Percentiles rank a stretch among this genome's conserved stretches.
Evolutionary conservation across 2,329 filamentous ascomycete genomes (phyloP).

Genomic region (Leptoxyphium fumago): DNA sequence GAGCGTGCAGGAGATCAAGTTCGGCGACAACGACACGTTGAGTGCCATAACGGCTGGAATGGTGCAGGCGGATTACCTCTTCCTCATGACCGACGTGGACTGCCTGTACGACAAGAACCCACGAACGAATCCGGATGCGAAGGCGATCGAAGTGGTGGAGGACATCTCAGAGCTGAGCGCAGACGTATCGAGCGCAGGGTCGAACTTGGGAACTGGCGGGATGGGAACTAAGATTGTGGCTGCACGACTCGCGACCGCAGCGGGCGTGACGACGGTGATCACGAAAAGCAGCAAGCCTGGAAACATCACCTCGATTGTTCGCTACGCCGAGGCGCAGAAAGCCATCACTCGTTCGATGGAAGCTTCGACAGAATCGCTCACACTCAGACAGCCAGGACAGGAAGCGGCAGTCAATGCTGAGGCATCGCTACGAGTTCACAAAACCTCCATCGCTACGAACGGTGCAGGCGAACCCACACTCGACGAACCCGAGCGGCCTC

Average conservation of each 20-base stretch:
- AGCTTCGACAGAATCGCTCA: conserved; percentile 8
- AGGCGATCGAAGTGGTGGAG: conserved; percentile 80
- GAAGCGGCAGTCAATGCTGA: conserved; percentile 2
- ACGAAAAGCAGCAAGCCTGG: conserved; percentile 86
- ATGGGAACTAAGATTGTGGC: conserved; percentile 98
- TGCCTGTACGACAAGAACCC: conserved; percentile 96
- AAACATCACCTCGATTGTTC: conserved; percentile 78
- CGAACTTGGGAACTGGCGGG: conserved; percentile 77
- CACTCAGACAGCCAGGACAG: background rate
- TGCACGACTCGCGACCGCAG: conserved; percentile 79
- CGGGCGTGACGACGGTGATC: conserved; percentile 90
- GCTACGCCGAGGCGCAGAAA: conserved; percentile 55
- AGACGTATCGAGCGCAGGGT: conserved; percentile 84
- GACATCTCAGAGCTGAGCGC: conserved; percentile 72
- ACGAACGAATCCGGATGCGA: conserved; percentile 66
- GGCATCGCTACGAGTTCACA: conserved; percentile 6
- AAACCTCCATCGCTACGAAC: conserved; percentile 12
- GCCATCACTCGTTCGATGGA: conserved; percentile 16
- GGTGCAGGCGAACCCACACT: conserved; percentile 12
- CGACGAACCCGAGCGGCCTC: conserved; percentile 23
- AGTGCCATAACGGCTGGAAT: conserved; percentile 94
- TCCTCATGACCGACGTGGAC: conserved; percentile 98
- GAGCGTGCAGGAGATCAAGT: conserved; percentile 96
- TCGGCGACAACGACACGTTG: conserved; percentile 95
- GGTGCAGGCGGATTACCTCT: conserved; percentile 91